These are phyloP conservation scores for Acacia pycnantha DNA, from an alignment of 331 rosid genomes.

Conservation along the genomic window DNA sequence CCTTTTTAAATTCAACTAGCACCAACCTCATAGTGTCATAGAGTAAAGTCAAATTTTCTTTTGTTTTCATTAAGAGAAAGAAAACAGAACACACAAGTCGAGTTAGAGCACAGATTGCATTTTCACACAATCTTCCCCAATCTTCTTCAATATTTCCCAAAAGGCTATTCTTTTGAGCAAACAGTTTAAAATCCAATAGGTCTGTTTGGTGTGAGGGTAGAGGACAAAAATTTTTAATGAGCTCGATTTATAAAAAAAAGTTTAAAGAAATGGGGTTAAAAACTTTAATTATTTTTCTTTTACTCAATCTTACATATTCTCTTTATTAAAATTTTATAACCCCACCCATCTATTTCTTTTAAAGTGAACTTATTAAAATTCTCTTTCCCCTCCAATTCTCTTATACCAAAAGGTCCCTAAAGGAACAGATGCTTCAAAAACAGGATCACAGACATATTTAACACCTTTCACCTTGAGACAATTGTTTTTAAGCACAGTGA, in stretches of 20 bases:
- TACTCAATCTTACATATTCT: neutral
- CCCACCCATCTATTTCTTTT: too few species aligned
- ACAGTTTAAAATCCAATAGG: neutral
- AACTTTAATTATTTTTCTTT: too few species aligned
- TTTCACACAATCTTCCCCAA: neutral
- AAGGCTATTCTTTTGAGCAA: neutral
- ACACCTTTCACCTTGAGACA: neutral
- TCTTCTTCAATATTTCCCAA: neutral
- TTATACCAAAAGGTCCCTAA: neutral
- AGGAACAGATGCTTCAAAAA: neutral
- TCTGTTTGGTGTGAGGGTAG: too few species aligned
- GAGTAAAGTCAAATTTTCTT: neutral
- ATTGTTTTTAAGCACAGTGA: too few species aligned
- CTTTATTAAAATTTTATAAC: too few species aligned
- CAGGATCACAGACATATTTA: neutral
- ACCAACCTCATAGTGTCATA: neutral
- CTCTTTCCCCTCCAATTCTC: neutral
- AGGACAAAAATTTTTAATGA: too few species aligned
- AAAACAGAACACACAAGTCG: neutral
- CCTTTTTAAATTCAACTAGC: neutral
- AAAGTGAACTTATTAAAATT: too few species aligned
- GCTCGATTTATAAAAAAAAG: too few species aligned
- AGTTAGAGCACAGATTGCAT: neutral
- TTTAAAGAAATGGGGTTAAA: too few species aligned
- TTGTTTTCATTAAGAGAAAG: neutral